A percentile compares a stretch with the other conserved stretches of the same genome.
phyloP scores from a whole-genome alignment of 1,139 yeast genomes.

The Taiozyma sp. region DNA sequence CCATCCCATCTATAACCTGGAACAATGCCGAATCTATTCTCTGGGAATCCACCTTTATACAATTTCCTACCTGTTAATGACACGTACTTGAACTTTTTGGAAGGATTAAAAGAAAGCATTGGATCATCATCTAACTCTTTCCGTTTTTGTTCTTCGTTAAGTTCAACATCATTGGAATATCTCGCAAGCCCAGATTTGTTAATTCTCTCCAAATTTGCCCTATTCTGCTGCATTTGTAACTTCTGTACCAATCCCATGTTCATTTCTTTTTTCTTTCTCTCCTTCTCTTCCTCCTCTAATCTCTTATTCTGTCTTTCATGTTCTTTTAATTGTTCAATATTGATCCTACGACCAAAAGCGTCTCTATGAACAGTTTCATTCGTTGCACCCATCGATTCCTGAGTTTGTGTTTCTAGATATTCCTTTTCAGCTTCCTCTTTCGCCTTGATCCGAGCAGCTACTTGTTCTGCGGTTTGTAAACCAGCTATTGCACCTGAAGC shows the following conservation, averaged over 20 bases:
- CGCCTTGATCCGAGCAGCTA: conserved; percentile 30
- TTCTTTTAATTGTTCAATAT: conserved; percentile 32
- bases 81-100: conserved; percentile 10
- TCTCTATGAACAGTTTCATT: conserved; percentile 57
- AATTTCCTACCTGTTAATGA: conserved; percentile 36
- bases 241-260: conserved; percentile 45
- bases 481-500: conserved; percentile 41
- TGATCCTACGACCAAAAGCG: conserved; percentile 46
- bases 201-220: conserved; percentile 28
- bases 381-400: conserved; percentile 7
- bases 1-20: conserved; percentile 96
- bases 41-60: conserved; percentile 48
- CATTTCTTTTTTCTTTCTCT: conserved; percentile 29
- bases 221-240: conserved; percentile 24
- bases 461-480: conserved; percentile 38
- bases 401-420: conserved; percentile 10
- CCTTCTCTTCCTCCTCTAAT: conserved; percentile 27
- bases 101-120: conserved; percentile 40
- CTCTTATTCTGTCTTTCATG: conserved; percentile 26
- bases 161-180: conserved; percentile 34
- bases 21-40: conserved; percentile 67
- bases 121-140: conserved; percentile 66
- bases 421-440: conserved; percentile 25
- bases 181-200: conserved; percentile 29
- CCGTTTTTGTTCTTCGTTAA: conserved; percentile 33